These are phyloP conservation scores for Plasmodium sp. DNA, from an alignment of 169 alveolate species.

Conservation along the genomic window DNA sequence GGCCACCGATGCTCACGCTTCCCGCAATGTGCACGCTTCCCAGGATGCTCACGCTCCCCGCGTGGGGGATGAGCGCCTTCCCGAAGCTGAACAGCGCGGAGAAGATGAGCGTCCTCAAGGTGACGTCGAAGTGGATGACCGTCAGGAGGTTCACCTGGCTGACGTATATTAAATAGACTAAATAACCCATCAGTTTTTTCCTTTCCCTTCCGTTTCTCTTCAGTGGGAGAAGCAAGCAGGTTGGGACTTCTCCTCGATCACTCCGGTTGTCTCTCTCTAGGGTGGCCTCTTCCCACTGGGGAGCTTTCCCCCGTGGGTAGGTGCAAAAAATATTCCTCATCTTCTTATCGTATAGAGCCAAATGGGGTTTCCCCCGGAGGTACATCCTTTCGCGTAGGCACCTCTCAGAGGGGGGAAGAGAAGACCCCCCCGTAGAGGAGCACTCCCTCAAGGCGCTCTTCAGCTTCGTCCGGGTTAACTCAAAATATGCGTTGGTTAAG, in stretches of 20 bases:
- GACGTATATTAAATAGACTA: conserved; percentile 26
- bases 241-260: background rate
- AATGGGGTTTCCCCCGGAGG: conserved; percentile 58
- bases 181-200: background rate
- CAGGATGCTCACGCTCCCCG: background rate
- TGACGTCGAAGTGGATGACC: background rate
- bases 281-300: background rate
- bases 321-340: conserved; percentile 7
- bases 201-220: background rate
- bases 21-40: background rate
- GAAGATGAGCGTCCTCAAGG: background rate
- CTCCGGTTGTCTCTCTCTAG: background rate
- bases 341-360: background rate
- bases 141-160: conserved; percentile 22
- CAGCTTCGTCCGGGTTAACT: background rate
- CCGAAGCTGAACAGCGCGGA: conserved; percentile 19
- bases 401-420: background rate
- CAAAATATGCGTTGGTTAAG: background rate
- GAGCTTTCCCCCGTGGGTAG: background rate
- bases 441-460: background rate
- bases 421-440: background rate
- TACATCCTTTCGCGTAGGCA: background rate
- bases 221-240: background rate
- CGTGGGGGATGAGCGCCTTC: background rate
- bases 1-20: background rate